Percentiles rank a stretch among this genome's conserved stretches.
Conservation (phyloP, 2,329 filamentous ascomycete genomes). For the Aspergillus pseudonomiae region DNA sequence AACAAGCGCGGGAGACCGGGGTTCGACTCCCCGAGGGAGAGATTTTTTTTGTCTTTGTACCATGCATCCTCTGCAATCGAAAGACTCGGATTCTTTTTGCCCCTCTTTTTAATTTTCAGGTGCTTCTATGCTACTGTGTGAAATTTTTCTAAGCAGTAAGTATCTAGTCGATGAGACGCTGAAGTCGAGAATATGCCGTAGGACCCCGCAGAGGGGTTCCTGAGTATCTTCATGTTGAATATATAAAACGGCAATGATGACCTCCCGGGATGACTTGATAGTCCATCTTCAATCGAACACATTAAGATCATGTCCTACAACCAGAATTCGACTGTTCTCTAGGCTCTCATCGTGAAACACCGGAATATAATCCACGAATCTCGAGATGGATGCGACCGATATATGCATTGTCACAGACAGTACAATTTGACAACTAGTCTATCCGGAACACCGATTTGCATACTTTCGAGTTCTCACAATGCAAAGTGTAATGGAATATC, state of each 20-base stretch:
- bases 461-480: background rate
- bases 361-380: background rate
- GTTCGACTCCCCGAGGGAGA: constrained; percentile 18
- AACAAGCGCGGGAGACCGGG: constrained; percentile 18
- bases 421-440: background rate
- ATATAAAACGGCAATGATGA: too few species aligned
- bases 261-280: background rate
- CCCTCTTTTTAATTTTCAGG: background rate
- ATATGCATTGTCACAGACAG: background rate
- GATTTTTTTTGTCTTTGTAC: constrained; percentile 1
- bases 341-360: too few species aligned
- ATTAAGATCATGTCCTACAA: background rate
- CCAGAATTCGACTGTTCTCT: too few species aligned
- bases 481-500: background rate
- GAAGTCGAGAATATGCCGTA: too few species aligned
- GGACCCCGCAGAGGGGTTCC: too few species aligned
- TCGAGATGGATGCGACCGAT: background rate
- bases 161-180: too few species aligned
- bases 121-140: too few species aligned
- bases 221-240: too few species aligned
- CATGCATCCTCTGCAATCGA: background rate
- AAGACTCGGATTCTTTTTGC: background rate
- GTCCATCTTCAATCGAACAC: background rate
- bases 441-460: background rate
- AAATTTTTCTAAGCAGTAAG: too few species aligned